Percentiles rank a stretch among this genome's conserved stretches.
These are phyloP conservation scores for Globisporangium irregulare DNA, from an alignment of 352 stramenopile species.

Conservation along the genomic window DNA sequence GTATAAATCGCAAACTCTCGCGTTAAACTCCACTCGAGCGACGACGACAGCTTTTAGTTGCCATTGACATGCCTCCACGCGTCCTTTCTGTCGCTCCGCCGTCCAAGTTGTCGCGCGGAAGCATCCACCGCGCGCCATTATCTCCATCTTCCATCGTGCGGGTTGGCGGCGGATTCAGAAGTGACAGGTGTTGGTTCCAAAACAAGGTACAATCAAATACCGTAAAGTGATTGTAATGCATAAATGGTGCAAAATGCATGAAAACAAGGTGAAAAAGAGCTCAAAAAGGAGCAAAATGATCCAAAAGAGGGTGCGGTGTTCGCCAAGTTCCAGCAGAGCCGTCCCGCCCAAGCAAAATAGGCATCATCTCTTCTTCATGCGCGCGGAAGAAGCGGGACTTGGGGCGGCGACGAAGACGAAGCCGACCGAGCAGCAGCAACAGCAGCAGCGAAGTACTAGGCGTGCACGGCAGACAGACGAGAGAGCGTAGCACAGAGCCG, in stretches of 20 bases:
- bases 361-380: slow-evolving; percentile 17
- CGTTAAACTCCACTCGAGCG: background rate
- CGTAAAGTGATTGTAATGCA: background rate
- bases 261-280: background rate
- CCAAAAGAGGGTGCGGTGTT: slow-evolving; percentile 5
- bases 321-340: background rate
- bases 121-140: slow-evolving; percentile 1
- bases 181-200: slow-evolving; percentile 6
- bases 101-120: background rate
- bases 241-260: background rate
- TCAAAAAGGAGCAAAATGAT: background rate
- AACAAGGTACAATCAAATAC: slow-evolving; percentile 18
- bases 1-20: background rate
- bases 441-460: background rate
- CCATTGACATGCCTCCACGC: background rate
- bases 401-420: slow-evolving; percentile 8
- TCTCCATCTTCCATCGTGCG: background rate
- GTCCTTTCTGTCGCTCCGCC: slow-evolving; percentile 11
- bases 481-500: background rate
- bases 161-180: slow-evolving; percentile 9
- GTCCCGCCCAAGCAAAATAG: slow-evolving; percentile 8
- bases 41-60: background rate
- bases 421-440: slow-evolving; percentile 1
- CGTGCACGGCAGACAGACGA: background rate
- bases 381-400: slow-evolving; percentile 17